phyloP scores from a whole-genome alignment of 768 basidiomycete species.

The Megacollybia marginata region DNA sequence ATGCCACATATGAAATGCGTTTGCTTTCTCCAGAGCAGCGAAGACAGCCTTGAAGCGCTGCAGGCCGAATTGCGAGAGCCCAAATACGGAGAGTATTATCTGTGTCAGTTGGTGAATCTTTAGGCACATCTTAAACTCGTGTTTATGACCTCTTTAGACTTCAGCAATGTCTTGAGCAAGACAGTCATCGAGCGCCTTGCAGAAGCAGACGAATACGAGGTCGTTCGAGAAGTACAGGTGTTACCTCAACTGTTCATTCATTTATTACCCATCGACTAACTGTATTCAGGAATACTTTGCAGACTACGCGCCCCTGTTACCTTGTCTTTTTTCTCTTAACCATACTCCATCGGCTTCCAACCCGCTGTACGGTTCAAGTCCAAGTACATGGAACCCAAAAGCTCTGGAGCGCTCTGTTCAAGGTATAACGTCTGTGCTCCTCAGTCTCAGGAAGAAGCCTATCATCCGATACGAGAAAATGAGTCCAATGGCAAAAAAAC shows the following conservation, averaged over 20 bases:
- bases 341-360: constrained; percentile 53
- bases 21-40: constrained; percentile 81
- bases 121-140: constrained; percentile 15
- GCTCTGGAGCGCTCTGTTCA: constrained; percentile 77
- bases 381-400: constrained; percentile 64
- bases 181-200: constrained; percentile 87
- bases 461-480: constrained; percentile 91
- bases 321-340: constrained; percentile 83
- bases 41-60: constrained; percentile 76
- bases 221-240: constrained; percentile 96
- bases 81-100: constrained; percentile 95
- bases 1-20: constrained; percentile 98
- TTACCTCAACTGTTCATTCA: constrained; percentile 10
- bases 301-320: constrained; percentile 85
- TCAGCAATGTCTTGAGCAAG: constrained; percentile 91
- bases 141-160: constrained; percentile 48
- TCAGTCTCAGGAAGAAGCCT: constrained; percentile 95
- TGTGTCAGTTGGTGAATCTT: constrained; percentile 89
- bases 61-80: constrained; percentile 82
- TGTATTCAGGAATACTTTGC: constrained; percentile 86
- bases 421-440: constrained; percentile 76
- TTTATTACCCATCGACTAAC: not conserved
- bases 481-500: constrained; percentile 85
- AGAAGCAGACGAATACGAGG: constrained; percentile 91
- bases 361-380: constrained; percentile 66